phyloP scores from a whole-genome alignment of 495 filamentous ascomycete genomes.

The Podospora bellae-mahoneyi region DNA sequence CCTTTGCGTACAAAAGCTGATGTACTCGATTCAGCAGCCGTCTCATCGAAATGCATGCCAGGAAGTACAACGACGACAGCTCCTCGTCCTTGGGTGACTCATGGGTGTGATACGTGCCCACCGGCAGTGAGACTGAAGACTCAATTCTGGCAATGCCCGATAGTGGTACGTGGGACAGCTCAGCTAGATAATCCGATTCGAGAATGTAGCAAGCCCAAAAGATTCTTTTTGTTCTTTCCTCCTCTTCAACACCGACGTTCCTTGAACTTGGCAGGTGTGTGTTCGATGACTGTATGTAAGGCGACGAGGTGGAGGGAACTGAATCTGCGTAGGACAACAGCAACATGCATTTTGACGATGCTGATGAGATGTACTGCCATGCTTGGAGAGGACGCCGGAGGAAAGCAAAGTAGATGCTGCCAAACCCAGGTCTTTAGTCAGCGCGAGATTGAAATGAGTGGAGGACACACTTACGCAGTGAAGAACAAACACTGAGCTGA shows the following conservation, averaged over 20 bases:
- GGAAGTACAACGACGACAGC: constrained; percentile 29
- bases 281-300: not conserved
- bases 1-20: constrained; percentile 28
- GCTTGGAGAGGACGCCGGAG: constrained; percentile 36
- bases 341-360: constrained; percentile 39
- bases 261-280: not conserved
- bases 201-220: constrained; percentile 52
- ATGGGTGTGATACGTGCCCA: constrained; percentile 27
- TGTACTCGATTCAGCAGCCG: constrained; percentile 29
- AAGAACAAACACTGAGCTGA: constrained; percentile 39
- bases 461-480: constrained; percentile 25
- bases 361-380: constrained; percentile 34
- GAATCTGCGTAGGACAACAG: constrained; percentile 30
- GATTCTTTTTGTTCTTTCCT: constrained; percentile 44
- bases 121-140: constrained; percentile 41
- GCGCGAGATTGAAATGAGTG: not conserved
- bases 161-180: constrained; percentile 43
- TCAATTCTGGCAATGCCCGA: constrained; percentile 45
- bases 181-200: constrained; percentile 38
- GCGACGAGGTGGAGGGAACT: constrained; percentile 10
- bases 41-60: constrained; percentile 31
- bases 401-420: constrained; percentile 38
- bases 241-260: constrained; percentile 26
- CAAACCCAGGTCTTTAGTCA: not conserved
- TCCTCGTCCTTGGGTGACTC: constrained; percentile 20